Conservation (phyloP, 1,284 basidiomycete genomes). For the Cystobasidium pallidum region DNA sequence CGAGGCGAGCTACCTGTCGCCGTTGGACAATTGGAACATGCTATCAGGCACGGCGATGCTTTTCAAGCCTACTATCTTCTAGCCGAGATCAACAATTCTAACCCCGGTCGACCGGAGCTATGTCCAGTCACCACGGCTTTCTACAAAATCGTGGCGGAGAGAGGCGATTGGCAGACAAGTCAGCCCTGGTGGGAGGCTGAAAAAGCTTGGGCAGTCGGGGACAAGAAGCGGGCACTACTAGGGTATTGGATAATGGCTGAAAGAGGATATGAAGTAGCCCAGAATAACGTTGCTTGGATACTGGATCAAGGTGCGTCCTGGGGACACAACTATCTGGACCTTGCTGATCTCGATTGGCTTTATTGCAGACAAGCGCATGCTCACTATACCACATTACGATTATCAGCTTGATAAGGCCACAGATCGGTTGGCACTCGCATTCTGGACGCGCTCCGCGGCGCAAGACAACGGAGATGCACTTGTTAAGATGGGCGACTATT, state of each 20-base stretch:
- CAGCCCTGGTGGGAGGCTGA: constrained; percentile 83
- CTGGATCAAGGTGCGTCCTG: constrained; percentile 75
- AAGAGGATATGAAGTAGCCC: constrained; percentile 85
- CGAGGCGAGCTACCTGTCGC: constrained; percentile 68
- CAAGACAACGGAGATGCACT: constrained; percentile 94
- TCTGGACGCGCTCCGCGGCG: constrained; percentile 91
- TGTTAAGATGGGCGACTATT: constrained; percentile 84
- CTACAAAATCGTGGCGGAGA: constrained; percentile 84
- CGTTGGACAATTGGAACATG: constrained; percentile 74
- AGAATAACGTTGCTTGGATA: constrained; percentile 93
- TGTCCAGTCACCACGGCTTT: constrained; percentile 86
- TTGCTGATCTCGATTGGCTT: neutral
- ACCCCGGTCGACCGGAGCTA: constrained; percentile 62
- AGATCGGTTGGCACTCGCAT: constrained; percentile 78
- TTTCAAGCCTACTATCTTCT: constrained; percentile 93
- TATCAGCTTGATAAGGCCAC: constrained; percentile 62
- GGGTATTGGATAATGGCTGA: constrained; percentile 95
- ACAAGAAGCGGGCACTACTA: constrained; percentile 71
- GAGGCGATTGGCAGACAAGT: constrained; percentile 78
- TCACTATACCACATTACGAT: constrained; percentile 59
- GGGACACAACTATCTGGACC: neutral
- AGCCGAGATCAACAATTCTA: constrained; percentile 70
- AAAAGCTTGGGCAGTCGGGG: constrained; percentile 72
- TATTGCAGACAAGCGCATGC: constrained; percentile 68
- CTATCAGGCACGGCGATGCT: constrained; percentile 79